Conservation (phyloP, 768 basidiomycete genomes). For the Agaricus bisporus region DNA sequence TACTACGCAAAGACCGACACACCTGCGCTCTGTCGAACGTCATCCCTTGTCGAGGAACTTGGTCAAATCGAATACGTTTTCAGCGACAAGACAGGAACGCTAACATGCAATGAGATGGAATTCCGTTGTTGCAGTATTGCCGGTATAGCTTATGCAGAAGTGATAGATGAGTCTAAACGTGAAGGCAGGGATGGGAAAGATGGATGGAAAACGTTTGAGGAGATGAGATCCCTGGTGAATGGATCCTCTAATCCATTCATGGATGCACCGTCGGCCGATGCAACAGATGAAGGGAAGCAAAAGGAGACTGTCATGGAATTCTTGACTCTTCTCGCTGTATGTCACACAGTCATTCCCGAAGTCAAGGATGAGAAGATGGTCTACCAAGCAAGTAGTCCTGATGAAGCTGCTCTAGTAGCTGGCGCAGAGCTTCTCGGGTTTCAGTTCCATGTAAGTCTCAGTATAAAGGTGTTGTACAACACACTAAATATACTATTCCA, state of each 20-base stretch:
- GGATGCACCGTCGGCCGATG: conserved; percentile 29
- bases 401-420: conserved; percentile 92
- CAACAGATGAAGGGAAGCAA: conserved; percentile 28
- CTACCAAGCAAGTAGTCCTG: conserved; percentile 96
- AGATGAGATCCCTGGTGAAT: conserved; percentile 54
- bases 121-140: conserved; percentile 87
- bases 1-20: conserved; percentile 95
- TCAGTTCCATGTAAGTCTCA: conserved; percentile 77
- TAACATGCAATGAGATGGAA: conserved; percentile 98
- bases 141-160: conserved; percentile 84
- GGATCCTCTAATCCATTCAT: conserved; percentile 55
- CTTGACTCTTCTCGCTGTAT: conserved; percentile 83
- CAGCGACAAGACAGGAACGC: conserved; percentile 91
- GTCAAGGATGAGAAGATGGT: conserved; percentile 80
- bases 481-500: conserved; percentile 22
- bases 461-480: background rate
- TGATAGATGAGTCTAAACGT: conserved; percentile 82
- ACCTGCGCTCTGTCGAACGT: conserved; percentile 95
- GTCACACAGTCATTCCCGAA: conserved; percentile 98
- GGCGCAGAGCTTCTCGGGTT: conserved; percentile 92
- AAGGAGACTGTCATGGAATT: conserved; percentile 61
- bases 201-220: conserved; percentile 77
- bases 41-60: conserved; percentile 95
- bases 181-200: conserved; percentile 56
- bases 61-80: conserved; percentile 98